phyloP scores from a whole-genome alignment of 495 filamentous ascomycete genomes.

The Filosporella fistucella region DNA sequence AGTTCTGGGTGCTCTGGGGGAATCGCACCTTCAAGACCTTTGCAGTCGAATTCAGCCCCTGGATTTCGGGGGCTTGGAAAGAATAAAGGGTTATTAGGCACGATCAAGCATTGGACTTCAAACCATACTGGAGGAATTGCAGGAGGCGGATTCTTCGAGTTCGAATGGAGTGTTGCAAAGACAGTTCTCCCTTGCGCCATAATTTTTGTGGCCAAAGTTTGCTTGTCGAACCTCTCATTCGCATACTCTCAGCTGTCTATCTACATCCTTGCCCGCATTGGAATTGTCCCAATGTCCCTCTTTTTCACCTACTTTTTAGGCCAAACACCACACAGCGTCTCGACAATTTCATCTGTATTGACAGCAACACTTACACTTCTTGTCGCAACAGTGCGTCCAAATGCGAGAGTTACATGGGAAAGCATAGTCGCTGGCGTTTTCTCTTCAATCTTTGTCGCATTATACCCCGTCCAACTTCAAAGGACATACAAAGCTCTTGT shows the following conservation, averaged over 20 bases:
- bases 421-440: slow-evolving; percentile 44
- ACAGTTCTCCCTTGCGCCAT: slow-evolving; percentile 39
- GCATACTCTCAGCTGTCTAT: slow-evolving; percentile 43
- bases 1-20: slow-evolving; percentile 17
- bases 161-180: slow-evolving; percentile 34
- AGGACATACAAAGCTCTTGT: slow-evolving; percentile 37
- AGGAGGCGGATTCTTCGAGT: slow-evolving; percentile 44
- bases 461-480: slow-evolving; percentile 43
- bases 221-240: slow-evolving; percentile 46
- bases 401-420: slow-evolving; percentile 40
- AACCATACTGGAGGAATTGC: slow-evolving; percentile 43
- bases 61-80: slow-evolving; percentile 13
- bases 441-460: slow-evolving; percentile 43
- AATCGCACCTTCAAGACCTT: slow-evolving; percentile 28
- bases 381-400: slow-evolving; percentile 35
- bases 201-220: slow-evolving; percentile 40
- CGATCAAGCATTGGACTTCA: slow-evolving; percentile 8
- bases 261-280: slow-evolving; percentile 43
- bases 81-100: slow-evolving; percentile 7
- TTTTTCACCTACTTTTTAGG: slow-evolving; percentile 38
- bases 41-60: slow-evolving; percentile 12
- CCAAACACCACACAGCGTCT: slow-evolving; percentile 34
- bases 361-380: slow-evolving; percentile 43
- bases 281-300: slow-evolving; percentile 38
- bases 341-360: slow-evolving; percentile 42